Conservation (phyloP, 208 protist genomes). For the Ichthyophonus hoferi region DNA sequence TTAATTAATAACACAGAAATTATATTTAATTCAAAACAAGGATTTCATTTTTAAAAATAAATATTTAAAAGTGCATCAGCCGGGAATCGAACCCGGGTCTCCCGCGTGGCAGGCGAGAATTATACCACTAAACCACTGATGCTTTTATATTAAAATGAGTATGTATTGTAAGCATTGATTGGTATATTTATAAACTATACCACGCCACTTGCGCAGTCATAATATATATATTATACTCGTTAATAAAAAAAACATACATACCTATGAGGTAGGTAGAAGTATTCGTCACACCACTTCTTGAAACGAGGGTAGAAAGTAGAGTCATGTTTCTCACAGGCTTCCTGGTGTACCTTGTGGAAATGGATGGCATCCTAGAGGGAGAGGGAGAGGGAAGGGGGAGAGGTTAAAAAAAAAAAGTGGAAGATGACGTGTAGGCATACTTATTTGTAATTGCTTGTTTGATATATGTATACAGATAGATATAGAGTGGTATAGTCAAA, state of each 20-base stretch:
- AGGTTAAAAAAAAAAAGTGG: too few relatives aligned
- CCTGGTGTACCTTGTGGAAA: slow-evolving; percentile 65
- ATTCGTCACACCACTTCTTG: slow-evolving; percentile 74
- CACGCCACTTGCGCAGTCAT: too few relatives aligned
- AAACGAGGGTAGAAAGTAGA: slow-evolving; percentile 63
- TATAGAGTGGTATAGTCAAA: too few relatives aligned
- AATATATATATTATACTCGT: neutral
- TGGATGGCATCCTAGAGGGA: slow-evolving; percentile 53
- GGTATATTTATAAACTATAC: neutral
- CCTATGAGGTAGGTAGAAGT: slow-evolving; percentile 72
- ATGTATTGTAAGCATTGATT: neutral
- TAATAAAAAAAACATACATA: slow-evolving; percentile 30
- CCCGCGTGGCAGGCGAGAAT: slow-evolving; percentile 37
- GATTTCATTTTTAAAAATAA: too few relatives aligned
- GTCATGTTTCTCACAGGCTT: slow-evolving; percentile 59
- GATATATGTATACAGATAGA: too few relatives aligned
- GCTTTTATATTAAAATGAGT: too few relatives aligned
- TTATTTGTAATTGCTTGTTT: too few relatives aligned
- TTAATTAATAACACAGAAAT: too few relatives aligned
- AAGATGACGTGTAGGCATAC: too few relatives aligned
- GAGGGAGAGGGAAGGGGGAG: neutral
- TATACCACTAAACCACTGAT: slow-evolving; percentile 31
- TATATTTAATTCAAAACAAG: too few relatives aligned
- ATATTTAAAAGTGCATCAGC: too few relatives aligned
- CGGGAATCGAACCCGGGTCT: slow-evolving; percentile 40